Evolutionary conservation across 2,329 filamentous ascomycete genomes (phyloP), one percentile per base, ranked within the genome.

Genomic region (Xylaria sp.): DNA sequence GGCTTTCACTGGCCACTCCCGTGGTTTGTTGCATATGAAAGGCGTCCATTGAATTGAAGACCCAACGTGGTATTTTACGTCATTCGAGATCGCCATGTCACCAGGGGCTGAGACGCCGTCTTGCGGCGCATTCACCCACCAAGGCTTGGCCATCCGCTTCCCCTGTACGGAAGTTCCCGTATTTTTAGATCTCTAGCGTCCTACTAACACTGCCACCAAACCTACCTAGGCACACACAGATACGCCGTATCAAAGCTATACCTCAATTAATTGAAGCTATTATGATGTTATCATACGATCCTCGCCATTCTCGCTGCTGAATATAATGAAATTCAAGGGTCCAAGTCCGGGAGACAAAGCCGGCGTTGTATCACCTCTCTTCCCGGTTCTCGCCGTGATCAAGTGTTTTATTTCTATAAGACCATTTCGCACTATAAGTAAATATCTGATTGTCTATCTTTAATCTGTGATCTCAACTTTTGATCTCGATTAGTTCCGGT

Each of bases 221-320:
- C 32, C 32, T 34, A 34, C 15, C 50, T 10, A 15, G 50, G 50
- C 28, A 18, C 53, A 18, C 28, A 25, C 23, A 34, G 52, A 57
- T 63, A 63, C 60, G 60, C 39, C 60, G 60, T 48, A 63, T 57
- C 30, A 12, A 5, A 39, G 52, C 15, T 52, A 23, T 48, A 48
- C 48, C 28, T 18, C 28, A 7, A 57, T 57, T 13, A 36, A 23
- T 13, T 23, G 10, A 55, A 34, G 7, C 48, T 15, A 50, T 28
- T 7, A 30, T 8, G 20, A 15, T 28, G 18, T 25, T 7, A 48
- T 18, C 13, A 48, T 20, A 20, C 6, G 39, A 43, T 10, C 18
- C n/a, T 20, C 7, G n/a, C 41, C 6, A 10, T 43, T 20, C 41
- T 43, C 18, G 15, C 39, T 43, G n/a, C 39, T 46, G 20, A 46